phyloP scores from a whole-genome alignment of 352 stramenopile genomes.

The Thraustotheca clavata region DNA sequence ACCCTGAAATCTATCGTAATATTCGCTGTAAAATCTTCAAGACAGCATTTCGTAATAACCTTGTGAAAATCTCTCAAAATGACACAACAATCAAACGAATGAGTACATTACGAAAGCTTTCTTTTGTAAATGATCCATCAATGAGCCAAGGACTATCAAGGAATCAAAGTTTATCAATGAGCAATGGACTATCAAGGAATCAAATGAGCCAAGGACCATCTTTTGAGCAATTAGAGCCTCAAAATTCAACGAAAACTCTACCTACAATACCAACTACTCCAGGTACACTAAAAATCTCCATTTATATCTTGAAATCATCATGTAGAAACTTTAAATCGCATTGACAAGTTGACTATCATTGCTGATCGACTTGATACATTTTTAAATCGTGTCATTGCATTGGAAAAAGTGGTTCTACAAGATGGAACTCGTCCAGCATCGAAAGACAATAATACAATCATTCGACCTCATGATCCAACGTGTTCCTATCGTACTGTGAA shows the following conservation, averaged over 20 bases:
- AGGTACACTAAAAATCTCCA: too few relatives aligned
- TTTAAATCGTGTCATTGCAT: neutral
- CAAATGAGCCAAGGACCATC: too few relatives aligned
- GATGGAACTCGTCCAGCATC: neutral
- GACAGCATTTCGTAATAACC: slow-evolving; percentile 20
- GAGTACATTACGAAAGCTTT: neutral
- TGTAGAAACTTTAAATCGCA: too few relatives aligned
- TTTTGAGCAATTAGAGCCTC: too few relatives aligned
- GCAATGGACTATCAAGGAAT: too few relatives aligned
- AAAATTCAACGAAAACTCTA: too few relatives aligned
- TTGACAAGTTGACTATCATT: neutral
- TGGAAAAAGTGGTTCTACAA: neutral
- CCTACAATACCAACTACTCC: too few relatives aligned
- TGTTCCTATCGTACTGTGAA: neutral
- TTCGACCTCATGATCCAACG: neutral
- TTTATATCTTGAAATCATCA: too few relatives aligned
- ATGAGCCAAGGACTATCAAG: too few relatives aligned
- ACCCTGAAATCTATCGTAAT: slow-evolving; percentile 20
- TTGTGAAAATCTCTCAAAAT: slow-evolving; percentile 4
- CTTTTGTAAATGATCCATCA: too few relatives aligned
- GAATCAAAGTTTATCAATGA: too few relatives aligned
- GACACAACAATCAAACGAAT: neutral
- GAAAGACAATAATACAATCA: neutral
- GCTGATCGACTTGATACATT: neutral
- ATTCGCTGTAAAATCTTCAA: slow-evolving; percentile 21